phyloP scores from a whole-genome alignment of 257 asterid genomes.

The Lycium ferocissimum region DNA sequence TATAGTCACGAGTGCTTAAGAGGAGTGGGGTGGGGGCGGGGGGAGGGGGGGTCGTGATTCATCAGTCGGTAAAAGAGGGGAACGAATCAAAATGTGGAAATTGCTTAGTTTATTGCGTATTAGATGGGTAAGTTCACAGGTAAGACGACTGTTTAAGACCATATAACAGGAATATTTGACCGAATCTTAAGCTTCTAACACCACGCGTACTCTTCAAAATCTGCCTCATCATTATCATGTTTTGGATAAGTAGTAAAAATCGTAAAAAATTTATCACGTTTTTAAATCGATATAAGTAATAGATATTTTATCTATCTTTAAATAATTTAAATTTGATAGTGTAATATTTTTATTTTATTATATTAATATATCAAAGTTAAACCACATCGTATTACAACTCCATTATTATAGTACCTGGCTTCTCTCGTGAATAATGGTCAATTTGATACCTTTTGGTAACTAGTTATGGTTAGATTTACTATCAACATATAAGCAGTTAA shows the following conservation, averaged over 20 bases:
- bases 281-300: no score
- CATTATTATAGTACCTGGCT: no score
- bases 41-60: no score
- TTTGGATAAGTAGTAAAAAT: neutral
- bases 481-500: no score
- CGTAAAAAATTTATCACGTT: neutral
- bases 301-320: no score
- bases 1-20: neutral
- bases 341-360: no score
- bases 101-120: neutral
- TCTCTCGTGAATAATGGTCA: neutral
- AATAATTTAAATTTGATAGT: no score
- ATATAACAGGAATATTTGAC: slow-evolving; percentile 20
- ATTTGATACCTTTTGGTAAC: neutral
- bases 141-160: neutral
- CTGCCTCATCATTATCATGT: neutral
- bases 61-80: neutral
- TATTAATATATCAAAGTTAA: no score
- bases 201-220: neutral
- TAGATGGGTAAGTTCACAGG: neutral
- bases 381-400: neutral
- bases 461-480: no score
- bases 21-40: no score
- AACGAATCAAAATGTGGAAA: slow-evolving; percentile 21
- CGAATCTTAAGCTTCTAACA: neutral